phyloP scores from a whole-genome alignment of 2,329 filamentous ascomycete genomes.

The Fusarium transvaalense region DNA sequence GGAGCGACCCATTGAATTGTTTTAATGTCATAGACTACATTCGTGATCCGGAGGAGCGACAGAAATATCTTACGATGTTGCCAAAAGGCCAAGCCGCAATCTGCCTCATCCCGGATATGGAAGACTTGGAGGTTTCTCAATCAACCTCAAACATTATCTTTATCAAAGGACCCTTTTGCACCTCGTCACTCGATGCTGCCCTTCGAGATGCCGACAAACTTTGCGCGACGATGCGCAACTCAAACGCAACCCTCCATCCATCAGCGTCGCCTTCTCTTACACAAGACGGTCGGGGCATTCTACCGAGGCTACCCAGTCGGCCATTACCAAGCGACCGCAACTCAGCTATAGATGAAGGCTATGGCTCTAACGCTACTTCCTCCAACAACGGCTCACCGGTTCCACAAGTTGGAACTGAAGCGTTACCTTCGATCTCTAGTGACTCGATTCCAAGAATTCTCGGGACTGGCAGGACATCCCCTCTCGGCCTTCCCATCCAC shows the following conservation, averaged over 20 bases:
- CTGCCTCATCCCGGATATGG: slow-evolving; percentile 28
- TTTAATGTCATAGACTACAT: slow-evolving; percentile 35
- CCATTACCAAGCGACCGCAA: not conserved
- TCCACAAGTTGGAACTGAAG: not conserved
- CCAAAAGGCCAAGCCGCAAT: slow-evolving; percentile 22
- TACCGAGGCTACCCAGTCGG: accelerated
- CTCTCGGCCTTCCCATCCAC: not conserved
- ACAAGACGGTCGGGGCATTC: not conserved
- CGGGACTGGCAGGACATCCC: not conserved
- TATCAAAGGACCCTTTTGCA: slow-evolving; percentile 25
- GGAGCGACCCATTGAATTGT: not conserved
- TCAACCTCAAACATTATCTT: slow-evolving; percentile 28
- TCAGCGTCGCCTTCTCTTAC: not conserved
- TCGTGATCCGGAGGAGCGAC: slow-evolving; percentile 10
- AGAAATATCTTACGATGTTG: not conserved
- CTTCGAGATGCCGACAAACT: slow-evolving; percentile 30
- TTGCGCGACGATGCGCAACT: not conserved
- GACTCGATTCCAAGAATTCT: no score
- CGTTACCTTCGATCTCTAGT: accelerated
- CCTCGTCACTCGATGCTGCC: slow-evolving; percentile 15
- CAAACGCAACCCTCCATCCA: accelerated
- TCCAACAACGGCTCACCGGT: not conserved
- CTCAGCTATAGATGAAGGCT: slow-evolving; percentile 7
- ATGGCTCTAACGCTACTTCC: not conserved
- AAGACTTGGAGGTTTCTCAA: not conserved